phyloP scores from a whole-genome alignment of 2,329 filamentous ascomycete genomes.

The Aspergillus persii region DNA sequence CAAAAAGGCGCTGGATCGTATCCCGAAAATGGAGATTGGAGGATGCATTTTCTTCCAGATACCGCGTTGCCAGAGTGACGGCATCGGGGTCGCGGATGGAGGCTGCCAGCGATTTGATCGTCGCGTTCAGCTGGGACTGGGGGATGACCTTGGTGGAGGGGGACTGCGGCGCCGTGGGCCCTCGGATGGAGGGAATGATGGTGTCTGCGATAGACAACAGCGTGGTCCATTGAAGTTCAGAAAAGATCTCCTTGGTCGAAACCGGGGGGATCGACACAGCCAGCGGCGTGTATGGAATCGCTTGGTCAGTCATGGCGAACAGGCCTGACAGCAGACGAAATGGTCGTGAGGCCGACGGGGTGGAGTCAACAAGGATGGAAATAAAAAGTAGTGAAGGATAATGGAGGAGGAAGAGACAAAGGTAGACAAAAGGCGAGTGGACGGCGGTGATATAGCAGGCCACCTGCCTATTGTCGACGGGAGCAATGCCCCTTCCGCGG shows the following conservation, averaged over 20 bases:
- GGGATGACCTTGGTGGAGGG: conserved; percentile 37
- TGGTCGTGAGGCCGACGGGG: too few species aligned
- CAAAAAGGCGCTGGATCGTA: conserved; percentile 48
- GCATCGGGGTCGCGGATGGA: conserved; percentile 32
- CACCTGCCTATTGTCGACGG: not conserved
- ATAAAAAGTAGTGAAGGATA: not conserved
- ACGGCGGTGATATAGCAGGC: not conserved
- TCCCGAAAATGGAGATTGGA: conserved; percentile 52
- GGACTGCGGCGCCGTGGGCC: conserved; percentile 34
- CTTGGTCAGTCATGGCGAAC: conserved; percentile 20
- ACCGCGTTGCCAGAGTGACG: conserved; percentile 40
- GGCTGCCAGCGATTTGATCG: conserved; percentile 29
- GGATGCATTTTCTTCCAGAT: conserved; percentile 50
- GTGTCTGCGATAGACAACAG: conserved; percentile 58
- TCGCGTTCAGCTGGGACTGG: conserved; percentile 42
- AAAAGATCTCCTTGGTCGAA: conserved; percentile 49
- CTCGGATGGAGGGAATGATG: conserved; percentile 54
- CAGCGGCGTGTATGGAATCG: conserved; percentile 29
- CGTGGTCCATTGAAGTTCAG: conserved; percentile 57
- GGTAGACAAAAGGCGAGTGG: not conserved
- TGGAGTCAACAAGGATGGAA: not conserved
- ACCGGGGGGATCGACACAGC: conserved; percentile 49
- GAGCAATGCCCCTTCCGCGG: not conserved
- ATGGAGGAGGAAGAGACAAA: not conserved
- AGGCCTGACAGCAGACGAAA: not conserved